phyloP scores from a whole-genome alignment of 768 basidiomycete genomes.

The Lepiota subincarnata region DNA sequence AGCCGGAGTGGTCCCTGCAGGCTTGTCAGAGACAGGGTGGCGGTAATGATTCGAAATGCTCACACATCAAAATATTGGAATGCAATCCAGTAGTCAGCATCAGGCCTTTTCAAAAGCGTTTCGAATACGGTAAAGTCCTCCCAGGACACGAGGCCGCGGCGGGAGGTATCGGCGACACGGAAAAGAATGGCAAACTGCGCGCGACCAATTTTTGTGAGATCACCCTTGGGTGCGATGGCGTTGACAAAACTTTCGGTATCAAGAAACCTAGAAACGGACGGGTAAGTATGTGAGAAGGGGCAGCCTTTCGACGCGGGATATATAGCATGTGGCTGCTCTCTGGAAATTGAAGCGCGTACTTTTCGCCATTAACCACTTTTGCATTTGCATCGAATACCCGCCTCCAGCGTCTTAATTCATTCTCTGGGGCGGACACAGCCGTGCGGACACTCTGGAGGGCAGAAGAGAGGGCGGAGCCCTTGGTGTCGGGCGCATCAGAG shows the following conservation, averaged over 20 bases:
- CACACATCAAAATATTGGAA: constrained; percentile 96
- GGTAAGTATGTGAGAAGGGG: constrained; percentile 12
- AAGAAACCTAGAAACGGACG: constrained; percentile 58
- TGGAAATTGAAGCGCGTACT: constrained; percentile 48
- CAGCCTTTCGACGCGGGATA: constrained; percentile 14
- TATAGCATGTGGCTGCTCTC: constrained; percentile 17
- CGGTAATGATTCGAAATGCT: constrained; percentile 27
- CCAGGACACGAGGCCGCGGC: constrained; percentile 80
- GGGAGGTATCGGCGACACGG: constrained; percentile 77
- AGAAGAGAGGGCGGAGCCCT: constrained; percentile 40
- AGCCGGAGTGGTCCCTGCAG: constrained; percentile 80
- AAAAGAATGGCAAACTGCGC: constrained; percentile 89
- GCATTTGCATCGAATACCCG: constrained; percentile 84
- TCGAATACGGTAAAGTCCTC: constrained; percentile 97
- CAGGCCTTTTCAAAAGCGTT: constrained; percentile 87
- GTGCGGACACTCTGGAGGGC: constrained; percentile 64
- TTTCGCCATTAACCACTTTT: constrained; percentile 72
- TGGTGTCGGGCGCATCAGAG: constrained; percentile 47
- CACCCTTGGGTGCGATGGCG: constrained; percentile 86
- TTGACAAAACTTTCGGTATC: constrained; percentile 88
- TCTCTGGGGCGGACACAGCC: constrained; percentile 70
- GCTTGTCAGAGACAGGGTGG: constrained; percentile 6
- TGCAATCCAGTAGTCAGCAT: constrained; percentile 96
- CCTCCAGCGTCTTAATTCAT: constrained; percentile 84
- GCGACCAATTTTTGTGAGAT: constrained; percentile 81